Evolutionary conservation across 139 green algal genomes (phyloP).

Genomic region (Deuterostichococcus epilithicus): DNA sequence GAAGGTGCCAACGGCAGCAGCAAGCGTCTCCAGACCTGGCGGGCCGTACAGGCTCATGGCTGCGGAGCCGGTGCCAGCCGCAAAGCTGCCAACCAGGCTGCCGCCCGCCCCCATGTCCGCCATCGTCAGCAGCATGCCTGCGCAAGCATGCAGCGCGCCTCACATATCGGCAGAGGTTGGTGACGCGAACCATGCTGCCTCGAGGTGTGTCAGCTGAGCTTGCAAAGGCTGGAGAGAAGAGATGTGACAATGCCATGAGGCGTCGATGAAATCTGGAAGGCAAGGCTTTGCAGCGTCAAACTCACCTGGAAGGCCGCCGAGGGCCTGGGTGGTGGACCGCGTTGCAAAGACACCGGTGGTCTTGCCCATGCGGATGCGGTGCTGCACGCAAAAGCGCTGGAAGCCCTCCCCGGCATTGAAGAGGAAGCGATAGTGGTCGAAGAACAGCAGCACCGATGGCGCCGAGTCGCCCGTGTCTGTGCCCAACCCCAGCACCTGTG

Average conservation of each 20-base stretch:
- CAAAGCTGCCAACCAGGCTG: constrained; percentile 10
- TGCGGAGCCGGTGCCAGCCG: constrained; percentile 2
- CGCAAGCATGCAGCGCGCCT: background rate
- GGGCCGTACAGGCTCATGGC: constrained; percentile 26
- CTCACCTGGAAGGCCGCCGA: constrained; percentile 77
- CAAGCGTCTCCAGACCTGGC: constrained; percentile 31
- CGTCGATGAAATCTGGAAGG: background rate
- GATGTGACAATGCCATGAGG: background rate
- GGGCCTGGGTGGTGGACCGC: constrained; percentile 59
- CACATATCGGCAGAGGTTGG: background rate
- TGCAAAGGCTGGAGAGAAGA: background rate
- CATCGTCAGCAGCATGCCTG: constrained; percentile 67
- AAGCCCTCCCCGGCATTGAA: constrained; percentile 97
- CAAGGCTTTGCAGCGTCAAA: background rate
- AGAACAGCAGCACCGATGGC: constrained; percentile 87
- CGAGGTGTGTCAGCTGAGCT: background rate
- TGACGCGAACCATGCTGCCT: background rate
- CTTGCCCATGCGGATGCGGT: constrained; percentile 73
- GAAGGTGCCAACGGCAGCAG: constrained; percentile 44
- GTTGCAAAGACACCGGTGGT: constrained; percentile 60
- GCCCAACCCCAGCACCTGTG: constrained; percentile 46
- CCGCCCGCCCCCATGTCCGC: constrained; percentile 29
- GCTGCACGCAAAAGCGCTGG: constrained; percentile 81
- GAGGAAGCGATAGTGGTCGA: constrained; percentile 77
- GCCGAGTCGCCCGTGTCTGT: constrained; percentile 62